Evolutionary conservation across 2,329 filamentous ascomycete genomes (phyloP).

Genomic region (Lecanosticta acicola): DNA sequence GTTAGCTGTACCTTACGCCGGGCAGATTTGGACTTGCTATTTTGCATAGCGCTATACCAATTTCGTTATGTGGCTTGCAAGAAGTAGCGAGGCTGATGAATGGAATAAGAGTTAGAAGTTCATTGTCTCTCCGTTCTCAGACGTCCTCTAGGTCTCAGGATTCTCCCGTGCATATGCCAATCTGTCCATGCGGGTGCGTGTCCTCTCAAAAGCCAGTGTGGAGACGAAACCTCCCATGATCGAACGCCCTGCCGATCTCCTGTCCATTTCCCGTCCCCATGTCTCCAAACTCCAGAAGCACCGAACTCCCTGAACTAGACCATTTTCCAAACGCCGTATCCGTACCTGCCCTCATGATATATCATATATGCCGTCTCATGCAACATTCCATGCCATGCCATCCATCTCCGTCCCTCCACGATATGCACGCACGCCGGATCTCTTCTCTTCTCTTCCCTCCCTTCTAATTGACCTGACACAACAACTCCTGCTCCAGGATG

Average conservation of each 20-base stretch:
- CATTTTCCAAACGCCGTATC: background rate
- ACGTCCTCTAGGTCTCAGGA: too few relatives aligned
- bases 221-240: background rate
- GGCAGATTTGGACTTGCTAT: conserved; percentile 16
- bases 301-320: too few relatives aligned
- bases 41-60: conserved; percentile 27
- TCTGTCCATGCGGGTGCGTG: background rate
- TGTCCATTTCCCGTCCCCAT: background rate
- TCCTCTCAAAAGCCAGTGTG: background rate
- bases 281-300: background rate
- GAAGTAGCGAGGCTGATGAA: conserved; percentile 2
- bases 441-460: background rate
- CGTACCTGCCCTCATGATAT: background rate
- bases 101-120: background rate
- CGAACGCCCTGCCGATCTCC: background rate
- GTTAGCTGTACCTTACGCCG: conserved; percentile 11
- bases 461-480: conserved; percentile 63
- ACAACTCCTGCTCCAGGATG: conserved; percentile 85
- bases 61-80: conserved; percentile 19
- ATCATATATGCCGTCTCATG: too few relatives aligned
- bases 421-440: too few relatives aligned
- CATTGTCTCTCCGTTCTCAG: background rate
- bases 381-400: background rate
- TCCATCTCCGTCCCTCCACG: too few relatives aligned
- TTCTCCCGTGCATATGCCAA: background rate